Conservation (phyloP, 139 green algal genomes). For the Nannochloris sp. region DNA sequence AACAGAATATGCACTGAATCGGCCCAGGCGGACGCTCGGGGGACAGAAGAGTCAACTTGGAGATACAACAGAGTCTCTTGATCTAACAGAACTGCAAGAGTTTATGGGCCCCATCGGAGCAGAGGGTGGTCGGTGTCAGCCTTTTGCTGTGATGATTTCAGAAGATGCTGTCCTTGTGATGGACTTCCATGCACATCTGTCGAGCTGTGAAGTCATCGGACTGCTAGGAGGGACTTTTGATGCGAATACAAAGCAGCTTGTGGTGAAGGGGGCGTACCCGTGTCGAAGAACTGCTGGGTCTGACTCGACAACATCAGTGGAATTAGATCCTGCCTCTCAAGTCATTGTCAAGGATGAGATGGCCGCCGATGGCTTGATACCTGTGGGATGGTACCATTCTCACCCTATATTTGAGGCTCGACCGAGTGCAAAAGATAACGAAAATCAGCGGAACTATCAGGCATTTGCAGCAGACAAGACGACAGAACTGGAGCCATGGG, state of each 20-base stretch:
- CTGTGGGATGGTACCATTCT: constrained; percentile 74
- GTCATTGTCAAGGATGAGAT: constrained; percentile 52
- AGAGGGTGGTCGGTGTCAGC: constrained; percentile 40
- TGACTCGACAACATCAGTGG: constrained; percentile 46
- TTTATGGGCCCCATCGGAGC: constrained; percentile 47
- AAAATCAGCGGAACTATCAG: constrained; percentile 84
- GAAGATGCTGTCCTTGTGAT: constrained; percentile 42
- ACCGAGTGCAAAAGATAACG: constrained; percentile 67
- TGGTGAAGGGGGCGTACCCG: constrained; percentile 41
- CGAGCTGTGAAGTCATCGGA: constrained; percentile 51
- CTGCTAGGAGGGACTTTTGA: constrained; percentile 58
- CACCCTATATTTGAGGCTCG: constrained; percentile 70
- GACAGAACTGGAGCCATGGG: constrained; percentile 58
- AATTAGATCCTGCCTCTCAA: constrained; percentile 62
- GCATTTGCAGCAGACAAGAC: constrained; percentile 48
- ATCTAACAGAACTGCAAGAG: constrained; percentile 43
- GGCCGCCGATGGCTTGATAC: constrained; percentile 33
- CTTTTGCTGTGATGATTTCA: constrained; percentile 48
- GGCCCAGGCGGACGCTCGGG: constrained; percentile 38
- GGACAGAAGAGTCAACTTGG: constrained; percentile 34
- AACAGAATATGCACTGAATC: constrained; percentile 58
- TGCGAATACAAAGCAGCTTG: constrained; percentile 19
- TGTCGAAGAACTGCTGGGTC: constrained; percentile 32
- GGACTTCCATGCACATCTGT: constrained; percentile 60
- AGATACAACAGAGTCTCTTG: constrained; percentile 49